Evolutionary conservation across 768 basidiomycete genomes (phyloP), one percentile per base, ranked within the genome.

Genomic region (Kwoniella bestiolae): DNA sequence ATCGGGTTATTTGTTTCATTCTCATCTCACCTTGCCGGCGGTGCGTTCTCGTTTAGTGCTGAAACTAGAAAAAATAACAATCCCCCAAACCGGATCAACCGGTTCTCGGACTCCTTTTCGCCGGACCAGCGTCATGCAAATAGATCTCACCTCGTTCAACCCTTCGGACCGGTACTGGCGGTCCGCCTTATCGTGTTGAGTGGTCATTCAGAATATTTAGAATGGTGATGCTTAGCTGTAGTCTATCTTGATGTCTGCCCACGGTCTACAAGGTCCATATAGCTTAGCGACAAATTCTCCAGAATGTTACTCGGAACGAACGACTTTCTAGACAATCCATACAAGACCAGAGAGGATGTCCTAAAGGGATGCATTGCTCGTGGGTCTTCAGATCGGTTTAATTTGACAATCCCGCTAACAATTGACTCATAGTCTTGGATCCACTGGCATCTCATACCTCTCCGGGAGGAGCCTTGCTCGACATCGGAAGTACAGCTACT

Each of bases 361-460:
- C 81, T 84, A 2, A 70, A 74, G 34, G 90, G 87, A 66, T 84
- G 89, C 31, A 81, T 82, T 23, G 77, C 74, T 25, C 47, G 78
- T 77, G 46, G 60, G 75, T 71, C 32, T n/a, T n/a, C n/a, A n/a
- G n/a, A n/a, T n/a, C n/a, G n/a, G n/a, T n/a, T n/a, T n/a, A n/a
- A n/a, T n/a, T n/a, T n/a, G n/a, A n/a, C n/a, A n/a, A n/a, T n/a
- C n/a, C n/a, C n/a, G n/a, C n/a, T n/a, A n/a, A n/a, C n/a, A n/a
- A n/a, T n/a, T n/a, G n/a, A n/a, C n/a, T n/a, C 29, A 51, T 81
- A 65, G 83, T 90, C 21, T 86, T 91, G 31, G 86, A 90, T 73
- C 87, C 89, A 1, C 84, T 91, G 21, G 87, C 84, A 0, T 75
- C 85, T 1, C 88, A 89, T 72, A 91, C 90, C 0, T 90, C 89